Evolutionary conservation across 345 rosid species (phyloP).

Genomic region (Orychophragmus violaceus): DNA sequence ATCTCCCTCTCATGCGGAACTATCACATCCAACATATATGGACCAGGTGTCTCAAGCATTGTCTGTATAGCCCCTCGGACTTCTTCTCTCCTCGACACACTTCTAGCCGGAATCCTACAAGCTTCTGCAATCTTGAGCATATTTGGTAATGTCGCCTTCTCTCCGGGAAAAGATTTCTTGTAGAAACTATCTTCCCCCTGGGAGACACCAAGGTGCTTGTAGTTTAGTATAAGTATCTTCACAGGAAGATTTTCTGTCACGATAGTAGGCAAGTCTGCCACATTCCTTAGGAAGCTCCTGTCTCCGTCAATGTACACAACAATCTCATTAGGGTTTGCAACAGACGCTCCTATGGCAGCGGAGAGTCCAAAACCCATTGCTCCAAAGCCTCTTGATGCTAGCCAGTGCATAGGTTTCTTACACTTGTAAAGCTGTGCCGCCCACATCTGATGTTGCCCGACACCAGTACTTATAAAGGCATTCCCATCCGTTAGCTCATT

Average conservation of each 20-base stretch:
- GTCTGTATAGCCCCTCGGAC: conserved; percentile 68
- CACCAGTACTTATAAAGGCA: conserved; percentile 85
- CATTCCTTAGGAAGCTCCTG: conserved; percentile 88
- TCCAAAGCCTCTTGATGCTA: conserved; percentile 86
- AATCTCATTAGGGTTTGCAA: conserved; percentile 72
- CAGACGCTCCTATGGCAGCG: conserved; percentile 93
- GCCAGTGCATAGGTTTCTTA: conserved; percentile 83
- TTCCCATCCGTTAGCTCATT: conserved; percentile 78
- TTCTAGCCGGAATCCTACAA: conserved; percentile 74
- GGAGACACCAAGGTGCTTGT: conserved; percentile 70
- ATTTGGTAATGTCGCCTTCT: conserved; percentile 67
- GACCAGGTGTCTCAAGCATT: conserved; percentile 89
- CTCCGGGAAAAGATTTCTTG: conserved; percentile 11
- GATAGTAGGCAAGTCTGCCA: conserved; percentile 80
- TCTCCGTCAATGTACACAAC: conserved; percentile 97
- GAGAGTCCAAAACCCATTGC: conserved; percentile 99
- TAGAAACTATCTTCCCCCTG: conserved; percentile 91
- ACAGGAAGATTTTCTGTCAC: conserved; percentile 79
- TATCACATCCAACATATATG: conserved; percentile 77
- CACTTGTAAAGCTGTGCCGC: conserved; percentile 95
- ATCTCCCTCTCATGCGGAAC: conserved; percentile 54
- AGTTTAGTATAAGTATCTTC: conserved; percentile 74
- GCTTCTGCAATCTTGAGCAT: conserved; percentile 77
- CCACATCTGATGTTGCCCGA: conserved; percentile 99
- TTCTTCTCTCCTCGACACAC: conserved; percentile 58